These are phyloP conservation scores for Ascochyta viciae-villosae DNA, from an alignment of 2,329 filamentous ascomycete species.

Conservation along the genomic window DNA sequence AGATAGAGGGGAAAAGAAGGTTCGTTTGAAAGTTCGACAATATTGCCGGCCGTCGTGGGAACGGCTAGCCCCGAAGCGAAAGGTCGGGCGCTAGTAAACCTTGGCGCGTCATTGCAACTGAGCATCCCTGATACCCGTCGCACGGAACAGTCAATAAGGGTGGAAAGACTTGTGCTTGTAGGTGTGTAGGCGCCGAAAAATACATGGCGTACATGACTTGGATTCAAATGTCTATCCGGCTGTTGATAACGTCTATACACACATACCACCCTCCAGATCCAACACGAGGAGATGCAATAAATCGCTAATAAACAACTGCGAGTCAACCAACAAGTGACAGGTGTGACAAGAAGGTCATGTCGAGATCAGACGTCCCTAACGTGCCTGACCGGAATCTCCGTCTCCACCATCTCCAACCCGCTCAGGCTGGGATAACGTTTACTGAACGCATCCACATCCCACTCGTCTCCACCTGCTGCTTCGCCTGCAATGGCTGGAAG, in stretches of 20 bases:
- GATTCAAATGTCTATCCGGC: background rate
- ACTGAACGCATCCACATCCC: conserved; percentile 72
- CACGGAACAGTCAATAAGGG: no score
- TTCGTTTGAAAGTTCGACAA: conserved; percentile 20
- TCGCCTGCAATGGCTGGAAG: conserved; percentile 18
- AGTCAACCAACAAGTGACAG: background rate
- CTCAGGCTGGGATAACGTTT: conserved; percentile 86
- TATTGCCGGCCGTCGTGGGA: conserved; percentile 4
- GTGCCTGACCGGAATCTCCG: conserved; percentile 56
- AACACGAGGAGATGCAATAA: background rate
- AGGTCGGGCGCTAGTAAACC: background rate
- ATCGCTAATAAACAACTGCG: conserved; percentile 6
- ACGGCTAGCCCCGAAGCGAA: conserved; percentile 12
- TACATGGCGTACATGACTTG: background rate
- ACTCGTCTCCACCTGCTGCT: conserved; percentile 56
- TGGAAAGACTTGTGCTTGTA: background rate
- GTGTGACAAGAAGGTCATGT: background rate
- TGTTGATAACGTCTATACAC: background rate
- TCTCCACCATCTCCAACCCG: conserved; percentile 87
- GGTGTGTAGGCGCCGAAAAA: background rate
- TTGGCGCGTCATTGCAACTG: background rate
- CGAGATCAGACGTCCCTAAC: conserved; percentile 13
- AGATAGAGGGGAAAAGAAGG: conserved; percentile 25
- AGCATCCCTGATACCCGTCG: background rate
- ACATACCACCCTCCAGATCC: background rate